These are phyloP conservation scores for Saccharum spontaneum DNA, from an alignment of 176 grass and related monocot species.

Conservation along the genomic window DNA sequence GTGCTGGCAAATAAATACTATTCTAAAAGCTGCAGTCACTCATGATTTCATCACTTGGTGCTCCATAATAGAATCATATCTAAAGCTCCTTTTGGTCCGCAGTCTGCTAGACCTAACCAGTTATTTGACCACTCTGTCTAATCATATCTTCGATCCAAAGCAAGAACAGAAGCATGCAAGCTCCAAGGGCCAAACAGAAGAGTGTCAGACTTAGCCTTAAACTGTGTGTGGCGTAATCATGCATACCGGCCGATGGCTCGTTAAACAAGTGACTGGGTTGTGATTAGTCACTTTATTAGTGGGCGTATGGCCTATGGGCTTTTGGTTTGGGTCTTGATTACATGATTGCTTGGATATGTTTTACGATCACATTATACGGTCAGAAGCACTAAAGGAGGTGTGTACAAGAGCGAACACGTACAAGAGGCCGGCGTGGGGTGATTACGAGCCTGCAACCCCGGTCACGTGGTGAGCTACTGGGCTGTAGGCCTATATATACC, in stretches of 20 bases:
- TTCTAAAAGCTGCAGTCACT: background rate
- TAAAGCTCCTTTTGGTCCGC: constrained; percentile 21
- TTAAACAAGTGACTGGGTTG: constrained; percentile 23
- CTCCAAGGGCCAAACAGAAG: background rate
- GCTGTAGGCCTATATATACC: too few relatives aligned
- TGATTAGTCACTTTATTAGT: constrained; percentile 13
- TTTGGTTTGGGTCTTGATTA: constrained; percentile 12
- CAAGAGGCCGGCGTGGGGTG: too few relatives aligned
- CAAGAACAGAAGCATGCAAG: constrained; percentile 27
- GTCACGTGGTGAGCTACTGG: too few relatives aligned
- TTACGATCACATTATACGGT: too few relatives aligned
- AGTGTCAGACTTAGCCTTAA: background rate
- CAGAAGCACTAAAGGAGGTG: too few relatives aligned
- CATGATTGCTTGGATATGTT: constrained; percentile 25
- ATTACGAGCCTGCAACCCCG: too few relatives aligned
- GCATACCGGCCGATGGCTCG: background rate
- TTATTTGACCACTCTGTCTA: constrained; percentile 28
- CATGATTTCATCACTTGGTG: constrained; percentile 40
- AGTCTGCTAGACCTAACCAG: constrained; percentile 13
- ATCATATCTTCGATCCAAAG: constrained; percentile 28
- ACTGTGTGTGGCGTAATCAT: background rate
- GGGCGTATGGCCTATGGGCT: background rate
- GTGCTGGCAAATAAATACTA: background rate
- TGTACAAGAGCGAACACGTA: too few relatives aligned
- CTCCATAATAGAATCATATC: constrained; percentile 21